These are phyloP conservation scores for Tricholoma matsutake DNA, from an alignment of 768 basidiomycete genomes.

Conservation along the genomic window DNA sequence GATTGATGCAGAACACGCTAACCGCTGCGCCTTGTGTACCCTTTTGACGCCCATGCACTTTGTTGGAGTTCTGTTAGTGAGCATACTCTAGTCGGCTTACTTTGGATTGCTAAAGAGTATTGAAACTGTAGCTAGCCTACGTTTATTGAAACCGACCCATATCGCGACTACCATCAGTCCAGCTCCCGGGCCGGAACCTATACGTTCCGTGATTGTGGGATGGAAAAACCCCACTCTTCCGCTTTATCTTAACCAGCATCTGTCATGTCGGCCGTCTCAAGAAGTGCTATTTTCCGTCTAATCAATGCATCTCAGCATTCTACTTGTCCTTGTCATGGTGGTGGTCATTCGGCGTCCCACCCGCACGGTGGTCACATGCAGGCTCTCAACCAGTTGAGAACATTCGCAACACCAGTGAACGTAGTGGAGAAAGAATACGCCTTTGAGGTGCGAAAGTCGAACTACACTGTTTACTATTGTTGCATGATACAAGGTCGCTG, in stretches of 20 bases:
- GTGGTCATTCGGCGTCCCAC: constrained; percentile 35
- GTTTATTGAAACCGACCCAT: too few relatives aligned
- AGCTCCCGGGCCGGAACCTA: too few relatives aligned
- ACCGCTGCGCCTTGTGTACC: background rate
- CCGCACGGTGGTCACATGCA: constrained; percentile 41
- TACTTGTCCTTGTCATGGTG: constrained; percentile 78
- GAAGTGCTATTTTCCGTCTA: constrained; percentile 66
- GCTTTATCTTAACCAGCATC: background rate
- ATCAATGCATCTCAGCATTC: constrained; percentile 74
- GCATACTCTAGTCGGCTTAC: too few relatives aligned
- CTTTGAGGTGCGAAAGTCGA: constrained; percentile 59
- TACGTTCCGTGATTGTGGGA: too few relatives aligned
- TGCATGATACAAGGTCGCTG: constrained; percentile 57
- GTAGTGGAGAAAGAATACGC: constrained; percentile 82
- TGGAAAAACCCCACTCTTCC: background rate
- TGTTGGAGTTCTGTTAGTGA: too few relatives aligned
- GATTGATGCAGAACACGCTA: background rate
- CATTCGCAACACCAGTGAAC: constrained; percentile 76
- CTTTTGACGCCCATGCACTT: too few relatives aligned
- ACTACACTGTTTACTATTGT: background rate
- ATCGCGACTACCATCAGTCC: too few relatives aligned
- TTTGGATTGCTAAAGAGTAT: too few relatives aligned
- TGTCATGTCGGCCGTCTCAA: constrained; percentile 51
- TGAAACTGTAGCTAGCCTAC: too few relatives aligned
- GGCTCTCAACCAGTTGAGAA: constrained; percentile 61